Evolutionary conservation across 2,329 filamentous ascomycete genomes (phyloP).

Genomic region (Celoporthe dispersa): DNA sequence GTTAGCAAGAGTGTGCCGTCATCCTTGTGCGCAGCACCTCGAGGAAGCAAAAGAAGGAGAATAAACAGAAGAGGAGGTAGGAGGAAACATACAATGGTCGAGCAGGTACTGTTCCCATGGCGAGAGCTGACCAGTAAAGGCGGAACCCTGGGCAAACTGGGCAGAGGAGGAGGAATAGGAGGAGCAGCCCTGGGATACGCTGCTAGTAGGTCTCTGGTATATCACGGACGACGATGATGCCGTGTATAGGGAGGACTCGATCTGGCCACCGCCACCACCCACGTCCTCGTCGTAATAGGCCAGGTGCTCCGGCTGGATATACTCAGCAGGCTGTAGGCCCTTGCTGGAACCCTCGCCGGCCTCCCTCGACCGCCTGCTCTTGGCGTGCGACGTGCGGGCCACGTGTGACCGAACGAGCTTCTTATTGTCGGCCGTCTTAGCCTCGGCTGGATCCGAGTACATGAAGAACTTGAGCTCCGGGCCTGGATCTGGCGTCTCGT

Average conservation of each 20-base stretch:
- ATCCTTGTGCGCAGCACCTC: neutral
- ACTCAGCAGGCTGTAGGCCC: neutral
- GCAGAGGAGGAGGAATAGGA: neutral
- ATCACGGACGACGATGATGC: neutral
- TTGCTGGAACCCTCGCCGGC: neutral
- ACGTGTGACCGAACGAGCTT: slow-evolving; percentile 24
- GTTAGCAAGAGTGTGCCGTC: neutral
- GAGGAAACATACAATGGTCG: slow-evolving; percentile 23
- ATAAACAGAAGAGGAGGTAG: too few relatives aligned
- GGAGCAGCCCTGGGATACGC: too few relatives aligned
- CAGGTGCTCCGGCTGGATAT: neutral
- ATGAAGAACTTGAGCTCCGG: slow-evolving; percentile 25
- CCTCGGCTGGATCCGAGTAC: slow-evolving; percentile 23
- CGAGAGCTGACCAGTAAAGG: slow-evolving; percentile 5
- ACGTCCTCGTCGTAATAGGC: neutral
- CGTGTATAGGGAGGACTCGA: neutral
- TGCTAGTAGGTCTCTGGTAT: neutral
- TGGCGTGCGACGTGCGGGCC: slow-evolving; percentile 23
- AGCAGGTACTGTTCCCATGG: slow-evolving; percentile 11
- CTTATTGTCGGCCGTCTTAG: slow-evolving; percentile 21
- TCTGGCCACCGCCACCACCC: neutral
- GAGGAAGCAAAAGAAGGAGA: too few relatives aligned
- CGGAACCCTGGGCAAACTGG: neutral
- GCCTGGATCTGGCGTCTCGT: neutral
- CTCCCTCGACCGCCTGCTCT: slow-evolving; percentile 12